phyloP scores from a whole-genome alignment of 164 flowering plant genomes.

The Protea cynaroides region DNA sequence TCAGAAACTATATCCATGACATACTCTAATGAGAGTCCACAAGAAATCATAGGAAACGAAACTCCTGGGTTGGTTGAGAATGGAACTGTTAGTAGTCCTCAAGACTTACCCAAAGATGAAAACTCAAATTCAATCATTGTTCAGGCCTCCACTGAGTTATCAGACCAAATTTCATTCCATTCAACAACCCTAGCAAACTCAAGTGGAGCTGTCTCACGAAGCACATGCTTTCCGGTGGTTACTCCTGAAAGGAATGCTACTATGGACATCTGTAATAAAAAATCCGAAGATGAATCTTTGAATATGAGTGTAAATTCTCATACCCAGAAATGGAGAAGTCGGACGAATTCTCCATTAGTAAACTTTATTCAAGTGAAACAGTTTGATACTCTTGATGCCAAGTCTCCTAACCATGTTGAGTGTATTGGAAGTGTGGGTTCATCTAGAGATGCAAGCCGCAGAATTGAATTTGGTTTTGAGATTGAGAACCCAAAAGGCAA shows the following conservation, averaged over 20 bases:
- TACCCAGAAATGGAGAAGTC: conserved; percentile 52
- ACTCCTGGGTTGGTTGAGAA: conserved; percentile 28
- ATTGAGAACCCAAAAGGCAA: conserved; percentile 10
- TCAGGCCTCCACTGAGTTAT: conserved; percentile 28
- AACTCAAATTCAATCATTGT: conserved; percentile 30
- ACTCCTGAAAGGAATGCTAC: conserved; percentile 47
- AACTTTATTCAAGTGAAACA: conserved; percentile 18
- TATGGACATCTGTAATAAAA: conserved; percentile 12
- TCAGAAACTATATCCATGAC: conserved; percentile 16
- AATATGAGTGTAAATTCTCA: conserved; percentile 71
- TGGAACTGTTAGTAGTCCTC: conserved; percentile 19
- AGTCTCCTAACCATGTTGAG: conserved; percentile 13
- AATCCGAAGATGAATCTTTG: conserved; percentile 44
- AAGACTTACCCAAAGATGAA: conserved; percentile 28
- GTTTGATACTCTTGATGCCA: conserved; percentile 16
- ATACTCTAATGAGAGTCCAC: conserved; percentile 31
- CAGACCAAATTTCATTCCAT: conserved; percentile 25
- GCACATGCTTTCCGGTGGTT: conserved; percentile 14
- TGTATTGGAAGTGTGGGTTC: conserved; percentile 13
- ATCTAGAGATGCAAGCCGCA: conserved; percentile 16
- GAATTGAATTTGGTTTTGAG: conserved; percentile 25
- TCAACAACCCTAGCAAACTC: conserved; percentile 18
- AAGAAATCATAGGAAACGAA: conserved; percentile 40
- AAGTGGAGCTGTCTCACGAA: conserved; percentile 17
- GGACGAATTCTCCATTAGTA: conserved; percentile 16